Conservation (phyloP, 345 rosid genomes). For the Arabidopsis thaliana region DNA sequence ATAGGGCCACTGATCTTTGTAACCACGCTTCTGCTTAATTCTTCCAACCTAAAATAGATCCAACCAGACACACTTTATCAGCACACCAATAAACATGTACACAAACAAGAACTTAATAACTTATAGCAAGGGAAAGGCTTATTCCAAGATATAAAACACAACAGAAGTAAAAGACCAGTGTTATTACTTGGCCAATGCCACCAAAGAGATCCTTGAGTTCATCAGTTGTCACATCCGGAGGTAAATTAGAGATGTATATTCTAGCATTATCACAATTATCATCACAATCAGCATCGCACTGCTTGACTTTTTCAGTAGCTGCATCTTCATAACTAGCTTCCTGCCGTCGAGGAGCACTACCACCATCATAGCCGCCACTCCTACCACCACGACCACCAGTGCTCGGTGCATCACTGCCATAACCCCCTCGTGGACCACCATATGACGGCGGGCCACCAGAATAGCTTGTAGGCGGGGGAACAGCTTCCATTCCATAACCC, state of each 20-base stretch:
- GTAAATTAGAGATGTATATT: constrained; percentile 95
- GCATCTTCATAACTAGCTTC: constrained; percentile 59
- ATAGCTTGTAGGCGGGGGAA: constrained; percentile 88
- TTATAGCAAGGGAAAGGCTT: constrained; percentile 3
- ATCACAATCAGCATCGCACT: constrained; percentile 82
- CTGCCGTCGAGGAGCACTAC: constrained; percentile 62
- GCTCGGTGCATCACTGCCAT: constrained; percentile 58
- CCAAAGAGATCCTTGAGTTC: constrained; percentile 92
- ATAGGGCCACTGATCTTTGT: constrained; percentile 98
- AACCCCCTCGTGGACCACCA: constrained; percentile 73
- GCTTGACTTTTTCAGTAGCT: constrained; percentile 68
- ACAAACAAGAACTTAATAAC: constrained; percentile 29
- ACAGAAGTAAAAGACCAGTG: constrained; percentile 42
- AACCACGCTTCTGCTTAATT: constrained; percentile 97
- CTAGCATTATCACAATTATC: constrained; percentile 91
- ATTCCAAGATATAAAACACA: constrained; percentile 11
- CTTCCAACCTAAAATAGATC: constrained; percentile 69
- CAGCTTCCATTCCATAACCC: constrained; percentile 76
- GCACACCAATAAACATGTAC: constrained; percentile 21
- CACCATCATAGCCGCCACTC: constrained; percentile 62
- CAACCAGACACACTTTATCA: constrained; percentile 25
- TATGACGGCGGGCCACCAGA: constrained; percentile 89
- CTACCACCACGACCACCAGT: constrained; percentile 63
- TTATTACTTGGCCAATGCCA: constrained; percentile 95
- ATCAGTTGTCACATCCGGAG: constrained; percentile 86